Evolutionary conservation across 805 yeast genomes (phyloP).

Genomic region (Jamesozyma piceae): DNA sequence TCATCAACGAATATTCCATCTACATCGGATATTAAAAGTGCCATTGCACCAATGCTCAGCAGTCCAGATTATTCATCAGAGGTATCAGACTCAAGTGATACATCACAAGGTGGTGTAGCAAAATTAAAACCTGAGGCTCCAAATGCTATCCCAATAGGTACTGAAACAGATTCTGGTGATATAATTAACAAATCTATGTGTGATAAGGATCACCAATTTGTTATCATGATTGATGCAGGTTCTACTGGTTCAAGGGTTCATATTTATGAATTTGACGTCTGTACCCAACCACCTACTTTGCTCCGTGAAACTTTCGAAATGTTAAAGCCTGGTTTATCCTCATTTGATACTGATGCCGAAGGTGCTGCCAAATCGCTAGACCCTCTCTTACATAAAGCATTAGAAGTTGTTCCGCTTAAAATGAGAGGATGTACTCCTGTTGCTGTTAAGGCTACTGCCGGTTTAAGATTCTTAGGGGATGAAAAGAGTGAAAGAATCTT

Average conservation of each 20-base stretch:
- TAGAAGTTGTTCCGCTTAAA: conserved; percentile 64
- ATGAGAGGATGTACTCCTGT: conserved; percentile 79
- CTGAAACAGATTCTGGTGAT: conserved; percentile 11
- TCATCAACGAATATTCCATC: conserved; percentile 29
- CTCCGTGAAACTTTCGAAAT: conserved; percentile 74
- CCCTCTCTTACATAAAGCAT: conserved; percentile 66
- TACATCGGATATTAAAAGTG: conserved; percentile 13
- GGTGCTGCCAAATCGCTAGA: conserved; percentile 91
- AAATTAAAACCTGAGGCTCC: conserved; percentile 3
- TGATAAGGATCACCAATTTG: conserved; percentile 49
- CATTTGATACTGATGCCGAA: conserved; percentile 64
- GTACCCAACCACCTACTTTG: conserved; percentile 74
- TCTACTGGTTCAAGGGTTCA: conserved; percentile 96
- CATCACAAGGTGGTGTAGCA: conserved; percentile 20
- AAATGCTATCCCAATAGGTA: neutral
- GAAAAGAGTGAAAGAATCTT: conserved; percentile 64
- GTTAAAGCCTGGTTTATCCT: conserved; percentile 87
- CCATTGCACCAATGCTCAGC: conserved; percentile 11
- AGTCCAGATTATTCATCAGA: conserved; percentile 15
- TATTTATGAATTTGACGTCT: conserved; percentile 82
- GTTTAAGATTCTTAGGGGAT: conserved; percentile 76
- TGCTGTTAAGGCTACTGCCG: conserved; percentile 97
- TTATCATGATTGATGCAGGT: conserved; percentile 95
- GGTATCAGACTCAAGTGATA: neutral
- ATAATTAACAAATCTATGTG: conserved; percentile 17